A percentile compares a stretch with the other conserved stretches of the same genome.
Evolutionary conservation across 1,139 yeast genomes (phyloP).

Genomic region (Geotrichum histeridarum): DNA sequence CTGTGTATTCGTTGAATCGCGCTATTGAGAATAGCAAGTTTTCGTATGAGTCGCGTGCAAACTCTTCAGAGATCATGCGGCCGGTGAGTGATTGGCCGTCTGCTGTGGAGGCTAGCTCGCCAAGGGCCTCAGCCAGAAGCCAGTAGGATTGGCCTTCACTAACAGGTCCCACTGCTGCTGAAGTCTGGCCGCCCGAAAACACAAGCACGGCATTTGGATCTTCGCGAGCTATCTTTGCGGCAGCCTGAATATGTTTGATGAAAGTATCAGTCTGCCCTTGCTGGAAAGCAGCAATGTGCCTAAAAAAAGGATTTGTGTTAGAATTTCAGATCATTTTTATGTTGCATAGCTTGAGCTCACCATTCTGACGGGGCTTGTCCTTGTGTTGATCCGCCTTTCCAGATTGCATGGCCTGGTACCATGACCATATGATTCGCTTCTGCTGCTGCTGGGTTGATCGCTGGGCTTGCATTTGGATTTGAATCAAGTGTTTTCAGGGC

Average conservation of each 20-base stretch:
- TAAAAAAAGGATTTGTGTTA: conserved; percentile 28
- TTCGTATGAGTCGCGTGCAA: conserved; percentile 77
- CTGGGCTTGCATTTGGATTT: background rate
- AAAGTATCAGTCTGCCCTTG: conserved; percentile 62
- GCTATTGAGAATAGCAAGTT: conserved; percentile 62
- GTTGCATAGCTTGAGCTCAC: background rate
- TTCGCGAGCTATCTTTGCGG: conserved; percentile 36
- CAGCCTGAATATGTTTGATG: conserved; percentile 52
- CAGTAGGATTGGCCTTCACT: conserved; percentile 49
- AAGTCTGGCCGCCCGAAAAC: conserved; percentile 75
- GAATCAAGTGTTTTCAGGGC: background rate
- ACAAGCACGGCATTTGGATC: conserved; percentile 38
- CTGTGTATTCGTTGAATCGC: conserved; percentile 48
- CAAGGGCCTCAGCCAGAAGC: conserved; percentile 16
- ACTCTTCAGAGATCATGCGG: conserved; percentile 53
- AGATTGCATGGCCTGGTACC: conserved; percentile 66
- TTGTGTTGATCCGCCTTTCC: conserved; percentile 39
- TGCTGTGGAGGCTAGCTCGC: conserved; percentile 10
- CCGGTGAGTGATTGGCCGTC: conserved; percentile 22
- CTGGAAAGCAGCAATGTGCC: conserved; percentile 67
- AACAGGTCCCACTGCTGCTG: conserved; percentile 45
- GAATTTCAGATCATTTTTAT: background rate
- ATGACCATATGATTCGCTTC: conserved; percentile 42
- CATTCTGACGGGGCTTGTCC: conserved; percentile 1
- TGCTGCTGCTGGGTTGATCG: background rate